phyloP scores from a whole-genome alignment of 2,329 filamentous ascomycete genomes.

The Ophiostoma himal-ulmi region DNA sequence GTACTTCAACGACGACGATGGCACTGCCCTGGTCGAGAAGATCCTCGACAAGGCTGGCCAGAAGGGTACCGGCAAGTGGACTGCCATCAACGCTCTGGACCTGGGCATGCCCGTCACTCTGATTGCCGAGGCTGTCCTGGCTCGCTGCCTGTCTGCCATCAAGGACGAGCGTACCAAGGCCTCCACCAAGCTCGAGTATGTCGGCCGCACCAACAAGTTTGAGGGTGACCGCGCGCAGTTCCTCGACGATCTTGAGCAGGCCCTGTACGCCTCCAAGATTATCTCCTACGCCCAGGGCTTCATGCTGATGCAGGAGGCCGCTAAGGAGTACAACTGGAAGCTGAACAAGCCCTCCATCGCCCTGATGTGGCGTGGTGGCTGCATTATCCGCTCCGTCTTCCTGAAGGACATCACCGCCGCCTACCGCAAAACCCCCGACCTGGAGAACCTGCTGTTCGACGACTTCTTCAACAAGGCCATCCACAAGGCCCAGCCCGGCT shows the following conservation, averaged over 20 bases:
- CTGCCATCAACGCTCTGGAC: slow-evolving; percentile 96
- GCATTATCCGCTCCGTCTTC: slow-evolving; percentile 99
- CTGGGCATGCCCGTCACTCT: slow-evolving; percentile 97
- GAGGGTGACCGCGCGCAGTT: slow-evolving; percentile 87
- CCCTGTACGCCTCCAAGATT: slow-evolving; percentile 98
- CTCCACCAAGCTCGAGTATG: slow-evolving; percentile 65
- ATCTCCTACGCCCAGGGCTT: slow-evolving; percentile 99
- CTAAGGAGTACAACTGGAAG: slow-evolving; percentile 95
- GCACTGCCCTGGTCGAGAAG: slow-evolving; percentile 89
- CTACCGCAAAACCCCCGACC: slow-evolving; percentile 87
- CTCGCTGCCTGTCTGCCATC: slow-evolving; percentile 87
- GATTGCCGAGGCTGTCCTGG: slow-evolving; percentile 94
- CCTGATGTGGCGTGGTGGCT: slow-evolving; percentile 99
- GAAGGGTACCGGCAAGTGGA: slow-evolving; percentile 99
- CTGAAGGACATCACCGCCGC: slow-evolving; percentile 98
- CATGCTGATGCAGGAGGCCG: slow-evolving; percentile 99
- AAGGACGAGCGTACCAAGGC: slow-evolving; percentile 89
- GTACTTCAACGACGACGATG: slow-evolving; percentile 96
- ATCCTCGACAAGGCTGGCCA: slow-evolving; percentile 97
- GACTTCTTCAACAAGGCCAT: slow-evolving; percentile 99
- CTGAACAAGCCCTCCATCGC: slow-evolving; percentile 99
- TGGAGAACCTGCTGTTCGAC: slow-evolving; percentile 97
- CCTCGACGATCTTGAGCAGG: slow-evolving; percentile 96
- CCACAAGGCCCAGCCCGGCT: slow-evolving; percentile 87
- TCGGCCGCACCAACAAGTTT: slow-evolving; percentile 73